A percentile compares a stretch with the other conserved stretches of the same genome.
Conservation (phyloP, 2,329 filamentous ascomycete species). For the Xylaria sp. region DNA sequence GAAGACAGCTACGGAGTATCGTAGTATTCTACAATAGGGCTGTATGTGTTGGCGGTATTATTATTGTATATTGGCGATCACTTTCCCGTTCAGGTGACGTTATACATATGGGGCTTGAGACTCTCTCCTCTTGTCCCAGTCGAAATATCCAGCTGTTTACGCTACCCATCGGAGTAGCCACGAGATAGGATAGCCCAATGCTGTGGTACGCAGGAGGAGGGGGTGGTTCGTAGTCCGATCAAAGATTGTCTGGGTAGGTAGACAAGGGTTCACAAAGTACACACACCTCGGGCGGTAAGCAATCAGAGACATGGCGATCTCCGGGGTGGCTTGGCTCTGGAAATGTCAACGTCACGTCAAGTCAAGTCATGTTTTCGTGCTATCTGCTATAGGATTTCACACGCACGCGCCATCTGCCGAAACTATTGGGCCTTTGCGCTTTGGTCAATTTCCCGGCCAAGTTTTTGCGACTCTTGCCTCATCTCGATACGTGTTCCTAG, state of each 20-base stretch:
- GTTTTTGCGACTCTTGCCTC: background rate
- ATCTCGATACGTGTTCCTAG: background rate
- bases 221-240: background rate
- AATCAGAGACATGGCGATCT: slow-evolving; percentile 6
- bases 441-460: background rate
- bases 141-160: background rate
- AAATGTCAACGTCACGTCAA: slow-evolving; percentile 4
- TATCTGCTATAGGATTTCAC: background rate
- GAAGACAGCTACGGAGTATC: background rate
- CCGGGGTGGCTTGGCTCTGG: background rate
- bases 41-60: background rate
- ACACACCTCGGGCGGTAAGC: slow-evolving; percentile 1
- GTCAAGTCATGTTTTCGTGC: background rate
- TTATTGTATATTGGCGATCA: slow-evolving; percentile 1
- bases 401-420: background rate
- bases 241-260: background rate
- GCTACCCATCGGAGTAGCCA: slow-evolving; percentile 3
- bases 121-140: background rate
- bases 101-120: background rate
- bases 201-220: background rate
- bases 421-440: background rate
- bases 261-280: background rate
- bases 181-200: background rate
- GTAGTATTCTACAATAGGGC: no score
- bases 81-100: background rate